phyloP scores from a whole-genome alignment of 2,329 filamentous ascomycete genomes.

The Phoma sp. region DNA sequence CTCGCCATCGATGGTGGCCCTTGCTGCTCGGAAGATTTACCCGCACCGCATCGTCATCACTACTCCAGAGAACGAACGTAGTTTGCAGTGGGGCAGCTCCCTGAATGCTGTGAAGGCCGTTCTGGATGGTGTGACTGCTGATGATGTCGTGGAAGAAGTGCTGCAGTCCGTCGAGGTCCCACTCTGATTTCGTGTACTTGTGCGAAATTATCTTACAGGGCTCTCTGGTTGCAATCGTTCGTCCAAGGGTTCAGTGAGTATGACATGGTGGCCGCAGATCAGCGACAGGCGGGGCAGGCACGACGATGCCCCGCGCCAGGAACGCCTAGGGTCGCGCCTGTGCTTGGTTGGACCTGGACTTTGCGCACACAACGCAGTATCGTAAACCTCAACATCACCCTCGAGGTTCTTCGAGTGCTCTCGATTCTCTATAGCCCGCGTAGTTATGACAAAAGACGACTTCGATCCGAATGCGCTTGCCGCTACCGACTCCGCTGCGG shows the following conservation, averaged over 20 bases:
- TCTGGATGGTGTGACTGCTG: constrained; percentile 64
- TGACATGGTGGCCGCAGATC: constrained; percentile 30
- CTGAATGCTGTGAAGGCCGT: constrained; percentile 70
- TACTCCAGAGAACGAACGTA: constrained; percentile 74
- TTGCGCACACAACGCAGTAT: constrained; percentile 4
- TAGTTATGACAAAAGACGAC: constrained; percentile 30
- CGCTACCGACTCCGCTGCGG: constrained; percentile 15
- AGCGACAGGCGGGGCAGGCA: constrained; percentile 24
- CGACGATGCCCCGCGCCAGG: constrained; percentile 23
- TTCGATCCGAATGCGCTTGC: constrained; percentile 26
- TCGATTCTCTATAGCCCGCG: not conserved
- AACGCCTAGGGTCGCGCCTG: constrained; percentile 16
- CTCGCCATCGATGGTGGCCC: constrained; percentile 79
- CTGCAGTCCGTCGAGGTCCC: constrained; percentile 64
- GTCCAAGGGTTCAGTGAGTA: constrained; percentile 33
- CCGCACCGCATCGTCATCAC: constrained; percentile 80
- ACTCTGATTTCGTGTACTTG: constrained; percentile 47
- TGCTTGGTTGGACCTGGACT: constrained; percentile 8
- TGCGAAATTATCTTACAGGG: not conserved
- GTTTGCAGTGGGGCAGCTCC: constrained; percentile 91
- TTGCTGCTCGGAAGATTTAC: constrained; percentile 88
- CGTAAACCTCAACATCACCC: constrained; percentile 6
- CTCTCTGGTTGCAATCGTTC: not conserved
- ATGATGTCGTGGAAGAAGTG: constrained; percentile 65
- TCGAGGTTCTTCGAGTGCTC: constrained; percentile 3